phyloP scores from a whole-genome alignment of 2,329 filamentous ascomycete species.

The Chaetoscypha palmicola region DNA sequence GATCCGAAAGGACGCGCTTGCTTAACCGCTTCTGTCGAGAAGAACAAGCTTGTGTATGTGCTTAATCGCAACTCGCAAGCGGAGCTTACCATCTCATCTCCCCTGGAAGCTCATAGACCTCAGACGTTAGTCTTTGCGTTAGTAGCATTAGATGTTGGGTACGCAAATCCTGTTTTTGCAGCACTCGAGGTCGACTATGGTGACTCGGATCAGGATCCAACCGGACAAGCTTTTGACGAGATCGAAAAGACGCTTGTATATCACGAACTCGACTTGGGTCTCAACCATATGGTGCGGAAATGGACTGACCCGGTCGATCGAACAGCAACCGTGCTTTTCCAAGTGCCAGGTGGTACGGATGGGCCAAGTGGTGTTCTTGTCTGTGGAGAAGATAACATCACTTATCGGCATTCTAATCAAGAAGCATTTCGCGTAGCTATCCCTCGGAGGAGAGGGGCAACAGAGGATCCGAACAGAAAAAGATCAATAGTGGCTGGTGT shows the following conservation, averaged over 20 bases:
- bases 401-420: constrained; percentile 94
- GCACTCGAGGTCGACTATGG: constrained; percentile 90
- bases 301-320: constrained; percentile 94
- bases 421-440: constrained; percentile 84
- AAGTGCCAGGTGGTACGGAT: constrained; percentile 88
- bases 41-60: constrained; percentile 99
- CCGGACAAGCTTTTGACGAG: constrained; percentile 72
- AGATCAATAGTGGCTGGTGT: constrained; percentile 81
- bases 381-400: constrained; percentile 89
- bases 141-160: constrained; percentile 86
- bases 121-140: constrained; percentile 85
- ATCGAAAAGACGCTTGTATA: constrained; percentile 90
- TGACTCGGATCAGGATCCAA: constrained; percentile 84
- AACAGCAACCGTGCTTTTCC: constrained; percentile 82
- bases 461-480: constrained; percentile 88
- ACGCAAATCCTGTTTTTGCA: constrained; percentile 95
- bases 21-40: constrained; percentile 88
- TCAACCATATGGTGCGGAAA: constrained; percentile 95
- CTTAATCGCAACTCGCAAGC: constrained; percentile 92
- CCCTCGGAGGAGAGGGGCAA: constrained; percentile 76
- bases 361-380: constrained; percentile 93
- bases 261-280: constrained; percentile 91
- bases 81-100: constrained; percentile 93
- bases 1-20: constrained; percentile 95
- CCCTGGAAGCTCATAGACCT: constrained; percentile 89